Evolutionary conservation across 306 rosid genomes (phyloP), one percentile per base, ranked within the genome.

Genomic region (Vigna reflexopilosa): DNA sequence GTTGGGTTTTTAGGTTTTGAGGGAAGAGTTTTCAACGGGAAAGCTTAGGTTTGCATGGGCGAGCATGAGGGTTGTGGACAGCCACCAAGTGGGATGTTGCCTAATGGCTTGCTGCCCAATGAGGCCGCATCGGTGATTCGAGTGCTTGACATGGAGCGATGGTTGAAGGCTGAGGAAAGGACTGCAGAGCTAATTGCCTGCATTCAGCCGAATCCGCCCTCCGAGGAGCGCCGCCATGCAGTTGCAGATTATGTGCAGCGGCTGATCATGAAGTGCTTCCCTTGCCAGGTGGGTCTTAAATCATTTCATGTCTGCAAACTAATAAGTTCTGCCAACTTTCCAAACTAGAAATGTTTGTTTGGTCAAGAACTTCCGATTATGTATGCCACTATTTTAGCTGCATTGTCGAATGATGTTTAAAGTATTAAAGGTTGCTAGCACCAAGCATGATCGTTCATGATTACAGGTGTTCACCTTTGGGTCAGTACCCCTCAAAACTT

Each of bases 401-500:
- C 77, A 45, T 40, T 11, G 19, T 61, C 14, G 6, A 38, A 16
- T 36, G 16, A 61, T 70, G n/a, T 28, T 20, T 61, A 42, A 24
- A 20, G 49, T 38, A 32, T 50, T 38, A 24, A n/a, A 71, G 26
- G 45, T 55, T 28, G 20, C 11, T 59, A 16, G 49, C 26, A 28
- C 14, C 45, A 55, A 42, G 28, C 34, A 26, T 5, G 2, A 17
- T 50, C 44, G 14, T 70, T 73, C 64, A 50, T 55, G 45, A 64
- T 70, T 67, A 70, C 88, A 92, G 95, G 97, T 88, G 67, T 88
- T 90, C 83, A 88, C 93, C 62, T 92, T 92, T 90, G 97, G 97
- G 69, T 92, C 97, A 34, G 97, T 92, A n/a, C 97, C 97, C 73
- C 89, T 92, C 64, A 92, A 92, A 79, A 92, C 97, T 16, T 92